Evolutionary conservation across 1,284 basidiomycete genomes (phyloP), one percentile per base, ranked within the genome.

Genomic region (Vanrija sp.): DNA sequence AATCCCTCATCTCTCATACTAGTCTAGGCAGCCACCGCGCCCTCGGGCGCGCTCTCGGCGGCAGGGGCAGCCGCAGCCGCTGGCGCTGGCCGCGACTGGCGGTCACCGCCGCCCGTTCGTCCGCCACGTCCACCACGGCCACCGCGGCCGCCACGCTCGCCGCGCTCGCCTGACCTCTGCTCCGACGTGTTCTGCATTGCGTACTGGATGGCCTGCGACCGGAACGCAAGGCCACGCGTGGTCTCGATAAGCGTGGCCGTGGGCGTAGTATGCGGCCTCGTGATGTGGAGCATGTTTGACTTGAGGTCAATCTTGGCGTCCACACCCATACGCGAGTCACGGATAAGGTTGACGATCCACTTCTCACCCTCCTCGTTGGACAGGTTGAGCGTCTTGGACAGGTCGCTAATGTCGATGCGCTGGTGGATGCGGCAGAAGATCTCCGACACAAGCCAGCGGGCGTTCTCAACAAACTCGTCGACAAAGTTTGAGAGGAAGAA

Each of bases 291-390:
- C 70, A 95, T 89, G 73, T 97, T 95, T 80, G 93, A 91, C 78
- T 95, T 91, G 48, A 97, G 83, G 77, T 98, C 94, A 65, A 98
- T 97, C 81, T 96, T 97, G 54, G 92, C 92, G 69, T 98, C 90
- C 3, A 89, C 87, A 21, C 89, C 92, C 84, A 96, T 91, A 54
- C 91, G 85, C 25, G 94, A 96, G 77, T 98, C 96, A 49, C 93
- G 85, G 68, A 98, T 95, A 57, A 98, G 86, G 80, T 96, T 97
- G 67, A 97, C 95, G 64, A 98, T 95, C 95, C 95, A 98, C 76
- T 96, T 96, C 75, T 98, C 95, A 55, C 95, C 96, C 69, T 98
- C 95, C 66, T 93, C 92, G 52, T 82, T 84, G 23, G 88, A 87
- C 53, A 98, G 83, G 77, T 97, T 97, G 38, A 98, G 82, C 14